Base-by-base conservation (phyloP, 1,284 basidiomycete species). In the Stereum hirsutum region DNA sequence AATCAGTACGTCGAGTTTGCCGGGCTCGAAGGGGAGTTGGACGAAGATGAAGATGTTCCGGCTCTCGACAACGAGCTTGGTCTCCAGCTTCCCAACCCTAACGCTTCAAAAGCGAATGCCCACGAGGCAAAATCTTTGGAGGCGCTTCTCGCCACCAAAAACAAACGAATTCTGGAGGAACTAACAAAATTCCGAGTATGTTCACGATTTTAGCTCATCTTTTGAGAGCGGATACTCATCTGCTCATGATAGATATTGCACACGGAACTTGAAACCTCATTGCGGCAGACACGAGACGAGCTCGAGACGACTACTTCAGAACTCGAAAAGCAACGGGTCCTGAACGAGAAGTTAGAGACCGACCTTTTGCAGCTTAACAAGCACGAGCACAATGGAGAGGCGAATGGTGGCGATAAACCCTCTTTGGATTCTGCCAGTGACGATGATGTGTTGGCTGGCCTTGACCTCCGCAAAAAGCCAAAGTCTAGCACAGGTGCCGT, bases 1-100 rank as follows among this genome's bases (percentile, higher is more conserved):
- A n/a, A n/a, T n/a, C n/a, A 96, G 92, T 95, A 83, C 54, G 92
- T 96, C 48, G 93, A 96, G 57, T 96, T 96, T 57, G 83, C 87
- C 4, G 87, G 87, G 14, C 71, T 88, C 32, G 89, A 93, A 35
- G 81, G 83, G 23, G 77, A 81, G 36, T 69, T 72, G 11, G 74
- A 75, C 41, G 72, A 74, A 19, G 67, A 67, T 26, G 57, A 57
- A 37, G 62, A 57, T 36, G 62, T 49, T 39, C 46, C 50, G 11
- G 41, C 43, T 6, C 46, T 47, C 8, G 52, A 48, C 33, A 62
- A 67, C 42, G 63, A 66, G 3, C 61, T 70, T 14, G 75, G 69
- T 17, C 55, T 89, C 8, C 76, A 76, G 30, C 72, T 95, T 35
- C 92, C 91, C 0, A 80, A 91, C 59, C 91, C 92, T 0, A 92